Percentiles rank a stretch among this genome's conserved stretches.
Evolutionary conservation across 2,329 filamentous ascomycete genomes (phyloP).

Genomic region (Acephala macrosclerotiorum): DNA sequence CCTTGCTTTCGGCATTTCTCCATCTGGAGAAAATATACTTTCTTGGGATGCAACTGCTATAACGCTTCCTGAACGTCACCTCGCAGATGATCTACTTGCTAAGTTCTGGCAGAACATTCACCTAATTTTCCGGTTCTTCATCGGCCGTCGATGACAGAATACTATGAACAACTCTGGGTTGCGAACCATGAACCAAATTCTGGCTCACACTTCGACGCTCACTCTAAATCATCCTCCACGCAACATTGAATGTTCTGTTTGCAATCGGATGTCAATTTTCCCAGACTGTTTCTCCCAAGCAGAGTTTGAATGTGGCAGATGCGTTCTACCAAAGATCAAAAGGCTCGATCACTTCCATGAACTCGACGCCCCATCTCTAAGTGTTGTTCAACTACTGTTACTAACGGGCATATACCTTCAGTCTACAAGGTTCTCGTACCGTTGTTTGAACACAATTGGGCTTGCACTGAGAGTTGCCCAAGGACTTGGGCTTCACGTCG

Average conservation of each 20-base stretch:
- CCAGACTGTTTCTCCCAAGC: slow-evolving; percentile 17
- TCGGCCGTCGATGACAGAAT: slow-evolving; percentile 20
- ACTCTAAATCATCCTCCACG: slow-evolving; percentile 30
- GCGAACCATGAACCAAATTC: not conserved
- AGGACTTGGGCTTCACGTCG: slow-evolving; percentile 41
- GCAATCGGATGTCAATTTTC: slow-evolving; percentile 42
- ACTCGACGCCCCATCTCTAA: slow-evolving; percentile 39
- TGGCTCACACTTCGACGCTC: slow-evolving; percentile 10
- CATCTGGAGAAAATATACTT: too few relatives aligned
- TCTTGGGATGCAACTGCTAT: slow-evolving; percentile 23
- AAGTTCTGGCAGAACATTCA: slow-evolving; percentile 35
- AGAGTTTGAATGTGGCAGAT: slow-evolving; percentile 29
- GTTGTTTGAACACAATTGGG: slow-evolving; percentile 44
- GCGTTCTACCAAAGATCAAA: slow-evolving; percentile 42
- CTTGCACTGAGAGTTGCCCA: slow-evolving; percentile 43
- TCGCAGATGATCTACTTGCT: slow-evolving; percentile 33
- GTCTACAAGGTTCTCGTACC: slow-evolving; percentile 39
- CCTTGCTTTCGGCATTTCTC: too few relatives aligned
- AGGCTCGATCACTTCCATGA: slow-evolving; percentile 39
- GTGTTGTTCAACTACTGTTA: slow-evolving; percentile 43
- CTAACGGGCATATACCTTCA: slow-evolving; percentile 43
- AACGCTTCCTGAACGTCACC: slow-evolving; percentile 29
- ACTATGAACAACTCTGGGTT: slow-evolving; percentile 31
- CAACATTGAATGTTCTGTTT: slow-evolving; percentile 44
- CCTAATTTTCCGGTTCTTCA: slow-evolving; percentile 36